Base-by-base conservation (phyloP, 192 early-diverging fungal species). In the Phlyctochytrium arcticum region DNA sequence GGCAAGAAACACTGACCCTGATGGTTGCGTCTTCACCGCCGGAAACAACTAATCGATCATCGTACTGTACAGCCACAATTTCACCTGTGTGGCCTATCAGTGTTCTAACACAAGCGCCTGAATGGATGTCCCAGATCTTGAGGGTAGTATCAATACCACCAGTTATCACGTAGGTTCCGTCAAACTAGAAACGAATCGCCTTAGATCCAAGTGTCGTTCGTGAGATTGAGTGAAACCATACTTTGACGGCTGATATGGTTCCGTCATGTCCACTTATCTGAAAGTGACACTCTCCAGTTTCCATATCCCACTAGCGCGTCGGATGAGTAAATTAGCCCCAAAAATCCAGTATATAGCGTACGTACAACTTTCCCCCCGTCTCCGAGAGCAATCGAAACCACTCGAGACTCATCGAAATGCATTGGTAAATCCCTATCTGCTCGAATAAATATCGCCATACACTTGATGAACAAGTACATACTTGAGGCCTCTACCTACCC, bases 361-460 rank as follows among this genome's bases (percentile, higher is more conserved):
- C 65, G 24, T 58, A 68, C 65, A 55, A 77, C 32, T 53, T 57
- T 66, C 15, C 75, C 75, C 12, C 27, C 59, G 23, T 62, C 69
- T 7, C 71, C 71, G 27, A 61, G 31, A 2, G 69, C 48, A 1
- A 81, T 67, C 5, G 73, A 67, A 1, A 79, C 69, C 3, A 75
- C 80, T 64, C 69, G 71, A 6, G 59, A 53, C n/a, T 81, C 76
- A 57, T 78, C 74, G 56, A 81, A 75, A 29, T 74, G 62, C 60
- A 81, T 69, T 27, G 59, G 62, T 36, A 81, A 49, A n/a, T 69
- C n/a, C 6, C 72, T 34, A 26, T 32, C 69, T 35, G 27, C 35
- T 44, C 36, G 9, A 19, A 27, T 60, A 19, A 34, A 17, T 5
- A 44, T 23, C 32, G 6, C 17, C 3, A 23, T 9, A 49, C 48